These are phyloP conservation scores for Hortiboletus flavorubellus DNA, from an alignment of 768 basidiomycete species.

Conservation along the genomic window DNA sequence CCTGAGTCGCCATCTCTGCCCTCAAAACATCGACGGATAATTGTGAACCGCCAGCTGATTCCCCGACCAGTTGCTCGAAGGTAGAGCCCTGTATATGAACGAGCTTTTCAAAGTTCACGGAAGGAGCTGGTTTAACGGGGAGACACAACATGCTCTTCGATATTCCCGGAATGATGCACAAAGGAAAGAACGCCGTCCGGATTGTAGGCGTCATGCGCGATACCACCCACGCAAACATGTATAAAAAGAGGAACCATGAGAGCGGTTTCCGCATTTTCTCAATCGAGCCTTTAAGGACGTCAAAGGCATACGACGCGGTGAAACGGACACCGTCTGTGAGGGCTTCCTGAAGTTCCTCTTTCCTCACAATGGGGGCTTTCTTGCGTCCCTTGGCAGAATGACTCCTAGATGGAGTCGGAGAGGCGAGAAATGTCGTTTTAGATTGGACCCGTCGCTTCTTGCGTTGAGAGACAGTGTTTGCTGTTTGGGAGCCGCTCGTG, in stretches of 20 bases:
- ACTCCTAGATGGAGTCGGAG: conserved; percentile 19
- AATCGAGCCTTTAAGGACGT: conserved; percentile 47
- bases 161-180: conserved; percentile 62
- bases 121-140: conserved; percentile 21
- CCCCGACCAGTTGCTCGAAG: conserved; percentile 61
- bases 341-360: conserved; percentile 22
- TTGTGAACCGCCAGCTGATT: conserved; percentile 53
- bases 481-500: conserved; percentile 2
- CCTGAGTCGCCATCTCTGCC: conserved; percentile 72
- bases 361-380: conserved; percentile 29
- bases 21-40: conserved; percentile 69
- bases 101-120: conserved; percentile 59
- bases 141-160: conserved; percentile 46
- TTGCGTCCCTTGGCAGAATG: conserved; percentile 22
- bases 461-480: conserved; percentile 19
- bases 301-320: conserved; percentile 40
- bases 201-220: conserved; percentile 41
- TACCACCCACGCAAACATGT: conserved; percentile 46
- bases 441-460: conserved; percentile 29
- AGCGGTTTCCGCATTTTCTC: conserved; percentile 54
- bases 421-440: conserved; percentile 21
- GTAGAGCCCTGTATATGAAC: conserved; percentile 57
- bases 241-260: conserved; percentile 49
- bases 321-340: conserved; percentile 24
- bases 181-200: conserved; percentile 47